A percentile compares a stretch with the other conserved stretches of the same genome.
phyloP scores from a whole-genome alignment of 2,329 filamentous ascomycete species.

The Torrubiella hemipterigena region DNA sequence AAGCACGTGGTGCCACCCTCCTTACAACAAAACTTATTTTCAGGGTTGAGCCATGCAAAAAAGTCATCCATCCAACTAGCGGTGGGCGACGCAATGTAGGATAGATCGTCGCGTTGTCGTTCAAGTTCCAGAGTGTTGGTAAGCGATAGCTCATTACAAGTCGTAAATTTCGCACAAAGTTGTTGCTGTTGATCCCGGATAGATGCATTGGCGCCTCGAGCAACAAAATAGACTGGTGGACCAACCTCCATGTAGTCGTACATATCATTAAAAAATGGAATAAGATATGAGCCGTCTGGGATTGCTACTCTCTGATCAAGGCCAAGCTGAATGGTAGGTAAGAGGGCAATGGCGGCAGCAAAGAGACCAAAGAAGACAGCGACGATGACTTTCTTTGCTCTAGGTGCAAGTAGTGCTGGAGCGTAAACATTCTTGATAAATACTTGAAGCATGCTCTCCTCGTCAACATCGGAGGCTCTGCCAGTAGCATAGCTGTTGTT shows the following conservation, averaged over 20 bases:
- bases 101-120: slow-evolving; percentile 76
- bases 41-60: slow-evolving; percentile 91
- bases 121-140: slow-evolving; percentile 90
- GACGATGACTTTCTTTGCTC: slow-evolving; percentile 65
- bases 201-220: slow-evolving; percentile 68
- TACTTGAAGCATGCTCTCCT: slow-evolving; percentile 71
- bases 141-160: slow-evolving; percentile 73
- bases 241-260: slow-evolving; percentile 87
- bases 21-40: slow-evolving; percentile 58
- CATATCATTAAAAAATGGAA: slow-evolving; percentile 91
- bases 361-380: slow-evolving; percentile 80
- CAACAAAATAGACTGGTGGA: slow-evolving; percentile 93
- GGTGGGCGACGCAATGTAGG: slow-evolving; percentile 76
- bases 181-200: slow-evolving; percentile 66
- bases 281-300: slow-evolving; percentile 86
- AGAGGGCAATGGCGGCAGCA: slow-evolving; percentile 69
- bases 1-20: slow-evolving; percentile 68
- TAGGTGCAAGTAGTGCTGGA: slow-evolving; percentile 66
- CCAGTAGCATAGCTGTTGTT: slow-evolving; percentile 41
- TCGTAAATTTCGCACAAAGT: slow-evolving; percentile 82
- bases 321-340: slow-evolving; percentile 76
- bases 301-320: slow-evolving; percentile 92
- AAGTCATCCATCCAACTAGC: slow-evolving; percentile 98
- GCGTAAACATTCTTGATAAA: slow-evolving; percentile 91
- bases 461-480: slow-evolving; percentile 60